Base-by-base conservation (phyloP, 306 rosid genomes). In the Astragalus membranaceus region DNA sequence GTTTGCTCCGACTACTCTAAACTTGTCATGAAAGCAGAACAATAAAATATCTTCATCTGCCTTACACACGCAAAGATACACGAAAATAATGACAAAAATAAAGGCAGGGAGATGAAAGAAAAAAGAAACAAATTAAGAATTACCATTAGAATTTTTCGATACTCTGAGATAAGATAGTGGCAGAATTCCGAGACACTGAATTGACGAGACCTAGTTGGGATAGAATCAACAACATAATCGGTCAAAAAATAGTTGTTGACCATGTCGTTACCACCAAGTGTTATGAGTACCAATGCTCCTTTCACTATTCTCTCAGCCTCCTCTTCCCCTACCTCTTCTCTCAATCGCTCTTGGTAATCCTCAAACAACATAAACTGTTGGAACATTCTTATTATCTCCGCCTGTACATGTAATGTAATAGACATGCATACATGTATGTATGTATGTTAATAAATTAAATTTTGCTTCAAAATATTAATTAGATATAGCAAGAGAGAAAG, bases 221-320 rank as follows among this genome's bases (percentile, higher is more conserved):
- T 0, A 6, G 87, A 88, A 4, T 64, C 53, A 13, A 70, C 5
- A 63, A 83, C 83, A 20, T 85, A 88, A 74, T 85, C 83, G 69
- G 3, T 26, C 4, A 26, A 26, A 63, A 83, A 85, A 15, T 85
- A 88, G 72, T 85, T 85, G 72, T 88, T 88, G 7, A 88, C 81
- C 7, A 72, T 81, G 79, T 88, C 90, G 2, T 88, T 85, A 14
- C 94, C 90, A 1, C 90, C 90, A 0, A 88, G 36, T 2, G 94
- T 83, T 8, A 88, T 79, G 13, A 85, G 78, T 13, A 79, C 77
- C 10, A 85, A 71, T 0, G 76, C 87, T 7, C 41, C 60, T 5
- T 81, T 83, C 47, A 85, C 88, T 0, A 85, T 60, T 41, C 53
- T 6, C 44, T 39, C 7, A 1, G 88, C 78, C 48, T 16, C 14